These are phyloP conservation scores for Penicillium sp. DNA, from an alignment of 2,329 filamentous ascomycete species.

Conservation along the genomic window DNA sequence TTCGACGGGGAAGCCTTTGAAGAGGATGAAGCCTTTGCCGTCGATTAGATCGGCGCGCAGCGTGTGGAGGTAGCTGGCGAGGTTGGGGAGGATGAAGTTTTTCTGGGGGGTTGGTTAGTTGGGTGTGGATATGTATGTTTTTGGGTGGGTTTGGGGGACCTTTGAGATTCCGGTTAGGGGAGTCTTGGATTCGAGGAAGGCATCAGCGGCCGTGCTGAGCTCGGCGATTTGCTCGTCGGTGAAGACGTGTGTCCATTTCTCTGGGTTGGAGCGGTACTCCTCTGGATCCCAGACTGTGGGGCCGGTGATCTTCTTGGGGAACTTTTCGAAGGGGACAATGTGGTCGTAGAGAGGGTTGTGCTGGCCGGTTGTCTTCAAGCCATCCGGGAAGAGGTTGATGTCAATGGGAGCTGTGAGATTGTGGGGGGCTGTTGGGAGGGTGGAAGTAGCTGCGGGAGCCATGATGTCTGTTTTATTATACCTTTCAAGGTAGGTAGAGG, in stretches of 20 bases:
- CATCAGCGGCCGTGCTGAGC: constrained; percentile 66
- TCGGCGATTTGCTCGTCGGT: constrained; percentile 67
- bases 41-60: constrained; percentile 70
- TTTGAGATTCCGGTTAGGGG: constrained; percentile 72
- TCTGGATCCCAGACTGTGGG: constrained; percentile 71
- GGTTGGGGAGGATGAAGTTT: constrained; percentile 63
- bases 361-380: constrained; percentile 70
- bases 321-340: constrained; percentile 67
- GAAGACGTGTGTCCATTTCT: constrained; percentile 73
- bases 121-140: neutral
- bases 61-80: constrained; percentile 55
- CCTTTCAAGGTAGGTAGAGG: neutral
- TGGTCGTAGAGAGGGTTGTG: constrained; percentile 67
- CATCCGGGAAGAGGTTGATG: constrained; percentile 61
- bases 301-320: constrained; percentile 70
- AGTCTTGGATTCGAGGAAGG: constrained; percentile 64
- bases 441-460: constrained; percentile 44
- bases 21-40: constrained; percentile 86
- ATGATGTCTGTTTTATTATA: constrained; percentile 21
- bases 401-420: constrained; percentile 35
- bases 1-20: constrained; percentile 78
- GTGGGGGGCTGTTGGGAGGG: constrained; percentile 40
- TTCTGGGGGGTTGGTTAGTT: constrained; percentile 31
- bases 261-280: constrained; percentile 63
- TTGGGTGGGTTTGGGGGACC: constrained; percentile 30